These are phyloP conservation scores for Auriscalpium microsporum DNA, from an alignment of 768 basidiomycete species.

Conservation along the genomic window DNA sequence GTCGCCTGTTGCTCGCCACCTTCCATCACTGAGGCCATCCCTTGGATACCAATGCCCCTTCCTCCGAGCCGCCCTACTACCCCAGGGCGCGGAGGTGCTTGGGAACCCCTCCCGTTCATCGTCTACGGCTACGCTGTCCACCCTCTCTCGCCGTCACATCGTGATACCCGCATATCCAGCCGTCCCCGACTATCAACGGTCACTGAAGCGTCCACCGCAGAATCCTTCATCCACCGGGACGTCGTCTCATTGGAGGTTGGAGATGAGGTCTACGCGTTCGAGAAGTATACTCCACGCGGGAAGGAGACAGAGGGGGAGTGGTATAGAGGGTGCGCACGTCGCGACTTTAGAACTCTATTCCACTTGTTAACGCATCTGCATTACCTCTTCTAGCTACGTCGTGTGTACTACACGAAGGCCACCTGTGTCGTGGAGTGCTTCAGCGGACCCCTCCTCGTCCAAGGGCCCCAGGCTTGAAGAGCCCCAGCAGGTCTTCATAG, in stretches of 20 bases:
- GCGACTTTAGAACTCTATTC: not conserved
- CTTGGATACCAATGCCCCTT: conserved; percentile 3
- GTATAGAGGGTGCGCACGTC: conserved; percentile 80
- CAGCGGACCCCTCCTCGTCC: conserved; percentile 46
- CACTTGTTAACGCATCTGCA: not conserved
- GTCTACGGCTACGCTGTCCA: conserved; percentile 91
- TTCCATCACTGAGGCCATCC: not conserved
- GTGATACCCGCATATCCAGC: conserved; percentile 58
- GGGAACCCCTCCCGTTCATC: conserved; percentile 63
- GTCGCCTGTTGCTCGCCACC: too few relatives aligned
- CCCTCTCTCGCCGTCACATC: conserved; percentile 67
- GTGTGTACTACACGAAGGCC: conserved; percentile 75
- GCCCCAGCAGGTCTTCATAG: conserved; percentile 83
- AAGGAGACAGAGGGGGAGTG: conserved; percentile 77
- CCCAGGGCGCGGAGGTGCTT: conserved; percentile 34
- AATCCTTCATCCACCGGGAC: conserved; percentile 57
- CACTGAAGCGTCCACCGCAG: conserved; percentile 52
- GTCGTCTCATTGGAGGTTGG: conserved; percentile 88
- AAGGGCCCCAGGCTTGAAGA: conserved; percentile 62
- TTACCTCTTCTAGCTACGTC: conserved; percentile 53
- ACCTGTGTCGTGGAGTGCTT: conserved; percentile 53
- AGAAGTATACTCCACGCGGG: conserved; percentile 68
- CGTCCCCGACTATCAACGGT: conserved; percentile 53
- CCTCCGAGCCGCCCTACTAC: conserved; percentile 10
- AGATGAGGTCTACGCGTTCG: conserved; percentile 96